Evolutionary conservation across 2,329 filamentous ascomycete species (phyloP), one percentile per base, ranked within the genome.

Genomic region (Phyllosticta citrichinensis): DNA sequence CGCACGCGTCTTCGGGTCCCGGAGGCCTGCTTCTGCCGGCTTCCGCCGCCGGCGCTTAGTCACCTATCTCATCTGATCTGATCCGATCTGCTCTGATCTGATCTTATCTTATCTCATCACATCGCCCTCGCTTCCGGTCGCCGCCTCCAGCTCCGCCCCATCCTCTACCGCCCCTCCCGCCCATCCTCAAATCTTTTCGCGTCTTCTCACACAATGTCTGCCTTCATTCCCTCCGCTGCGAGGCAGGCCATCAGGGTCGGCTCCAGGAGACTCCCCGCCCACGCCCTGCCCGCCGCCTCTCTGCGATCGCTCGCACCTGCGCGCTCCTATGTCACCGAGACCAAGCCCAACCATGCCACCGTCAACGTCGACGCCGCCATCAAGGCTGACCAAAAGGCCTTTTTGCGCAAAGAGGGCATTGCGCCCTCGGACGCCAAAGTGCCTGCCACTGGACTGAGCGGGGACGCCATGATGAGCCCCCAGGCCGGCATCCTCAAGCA

Each of bases 401-500:
- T 96, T 66, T 70, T 84, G 59, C 75, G 80, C 35, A 73, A 85
- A 73, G 84, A 81, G 9, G 83, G 83, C 30, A 73, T 79, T 61
- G 71, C 75, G 56, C 78, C 82, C 2, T 73, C 79, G 57, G 76
- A 82, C 74, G 84, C 86, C 64, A 77, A 81, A 19, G 81, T 87
- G 68, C 81, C 85, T 12, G 78, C 80, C 2, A 78, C 85, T 3
- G 78, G 78, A 54, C 76, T 85, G 67, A 78, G 80, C 61, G 82
- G 80, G 17, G 83, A 88, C 72, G 82, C 84, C 56, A 86, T 87
- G 71, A 85, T 94, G 79, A 94, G 88, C 75, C 88, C 90, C n/a
- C 84, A 88, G 71, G 88, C 90, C 64, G 85, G 84, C 66, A 87
- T 97, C 54, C 80, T 99, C 64, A 95, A 94, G 79, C 88, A 96